Evolutionary conservation across 2,329 filamentous ascomycete genomes (phyloP), one percentile per base, ranked within the genome.

Genomic region (Apiospora koreana): DNA sequence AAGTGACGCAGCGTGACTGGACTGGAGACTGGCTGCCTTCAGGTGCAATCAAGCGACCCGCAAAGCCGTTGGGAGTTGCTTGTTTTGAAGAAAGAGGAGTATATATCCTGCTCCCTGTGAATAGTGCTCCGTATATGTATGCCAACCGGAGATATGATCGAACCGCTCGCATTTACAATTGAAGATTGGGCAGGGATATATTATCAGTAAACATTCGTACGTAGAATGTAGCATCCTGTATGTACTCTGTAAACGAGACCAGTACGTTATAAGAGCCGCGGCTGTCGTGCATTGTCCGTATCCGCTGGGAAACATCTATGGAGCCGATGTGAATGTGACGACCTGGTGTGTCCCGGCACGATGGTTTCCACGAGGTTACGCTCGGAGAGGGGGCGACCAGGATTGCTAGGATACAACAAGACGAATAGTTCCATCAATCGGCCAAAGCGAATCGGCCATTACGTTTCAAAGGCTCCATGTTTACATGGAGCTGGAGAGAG

Each of bases 321-420:
- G 54, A 38, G 54, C 54, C 28, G 12, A 1, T 38, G 54, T 62
- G 54, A 62, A n/a, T 38, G 54, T 38, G 54, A 62, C 21, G 28
- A 62, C 54, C 54, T 62, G 54, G 54, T 62, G 54, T 38, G 54
- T 62, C 54, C 54, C 54, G 54, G 54, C 31, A 62, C 54, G 54
- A 62, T 62, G 54, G 54, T 62, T 62, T 62, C 54, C 54, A 62
- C 31, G 54, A 62, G 54, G 54, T 62, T 38, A n/a, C 54, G 54
- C 54, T 62, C 54, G 31, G 54, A 12, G 54, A 38, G 54, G 54
- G 48, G 54, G 31, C 31, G 28, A 6, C 28, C 50, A 35, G 50
- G 43, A 46, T 46, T 46, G 21, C 43, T 21, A 46, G 18, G 28
- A 28, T n/a, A n/a, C 50, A 35, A n/a, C 50, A 9, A 35, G 50